Conservation (phyloP, 805 yeast species). For the Starmerella vaccinii region DNA sequence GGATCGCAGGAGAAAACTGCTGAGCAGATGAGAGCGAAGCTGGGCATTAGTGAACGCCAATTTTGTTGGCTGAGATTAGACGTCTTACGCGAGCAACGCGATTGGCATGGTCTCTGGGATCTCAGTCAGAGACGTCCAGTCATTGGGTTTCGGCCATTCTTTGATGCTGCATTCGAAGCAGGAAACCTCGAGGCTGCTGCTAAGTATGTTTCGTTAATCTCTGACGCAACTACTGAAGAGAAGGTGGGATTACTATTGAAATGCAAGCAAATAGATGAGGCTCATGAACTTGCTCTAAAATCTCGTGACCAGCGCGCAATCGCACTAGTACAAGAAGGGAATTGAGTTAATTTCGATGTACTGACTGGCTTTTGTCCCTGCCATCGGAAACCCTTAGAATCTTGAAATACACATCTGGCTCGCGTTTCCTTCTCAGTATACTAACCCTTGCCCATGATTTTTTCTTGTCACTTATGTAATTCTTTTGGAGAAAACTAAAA, state of each 20-base stretch:
- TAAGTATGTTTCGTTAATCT: conserved; percentile 46
- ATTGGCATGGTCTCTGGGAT: conserved; percentile 48
- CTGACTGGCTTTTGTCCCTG: too few relatives aligned
- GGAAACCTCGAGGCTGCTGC: conserved; percentile 55
- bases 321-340: background rate
- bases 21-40: conserved; percentile 39
- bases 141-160: conserved; percentile 62
- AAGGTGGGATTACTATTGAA: conserved; percentile 38
- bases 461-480: background rate
- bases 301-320: conserved; percentile 22
- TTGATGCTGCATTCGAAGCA: conserved; percentile 40
- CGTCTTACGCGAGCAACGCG: conserved; percentile 38
- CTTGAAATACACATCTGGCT: too few relatives aligned
- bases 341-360: too few relatives aligned
- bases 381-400: too few relatives aligned
- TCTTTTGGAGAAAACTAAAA: conserved; percentile 1
- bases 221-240: conserved; percentile 37
- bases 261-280: conserved; percentile 34
- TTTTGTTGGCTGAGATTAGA: conserved; percentile 46
- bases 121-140: conserved; percentile 51
- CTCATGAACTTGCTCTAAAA: conserved; percentile 29
- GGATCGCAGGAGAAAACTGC: conserved; percentile 45
- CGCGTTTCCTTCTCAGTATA: too few relatives aligned
- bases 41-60: conserved; percentile 49
- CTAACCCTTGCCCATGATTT: background rate